These are phyloP conservation scores for Lobulomyces angularis DNA, from an alignment of 192 early-diverging fungal species.

Conservation along the genomic window DNA sequence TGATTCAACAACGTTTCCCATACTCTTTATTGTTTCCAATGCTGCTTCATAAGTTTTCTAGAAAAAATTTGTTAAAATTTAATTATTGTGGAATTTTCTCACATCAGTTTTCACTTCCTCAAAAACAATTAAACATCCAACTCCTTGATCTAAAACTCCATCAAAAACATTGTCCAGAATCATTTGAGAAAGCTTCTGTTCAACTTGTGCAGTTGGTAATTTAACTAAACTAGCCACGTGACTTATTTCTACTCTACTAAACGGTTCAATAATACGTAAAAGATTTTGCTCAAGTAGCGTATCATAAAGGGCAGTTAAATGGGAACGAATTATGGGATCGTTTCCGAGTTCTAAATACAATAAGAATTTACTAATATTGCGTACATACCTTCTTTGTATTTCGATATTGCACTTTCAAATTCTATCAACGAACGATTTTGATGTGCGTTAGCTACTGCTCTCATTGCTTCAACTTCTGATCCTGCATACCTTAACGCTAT, in stretches of 20 bases:
- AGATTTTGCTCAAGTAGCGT: constrained; percentile 94
- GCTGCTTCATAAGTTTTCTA: constrained; percentile 83
- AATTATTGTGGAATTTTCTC: constrained; percentile 10
- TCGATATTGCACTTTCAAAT: constrained; percentile 82
- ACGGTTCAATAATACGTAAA: constrained; percentile 94
- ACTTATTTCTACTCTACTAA: constrained; percentile 88
- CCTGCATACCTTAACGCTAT: constrained; percentile 80
- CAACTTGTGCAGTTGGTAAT: constrained; percentile 83
- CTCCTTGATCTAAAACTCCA: constrained; percentile 96
- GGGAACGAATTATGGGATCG: constrained; percentile 88
- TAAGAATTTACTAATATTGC: constrained; percentile 2
- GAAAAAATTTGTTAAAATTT: constrained; percentile 3
- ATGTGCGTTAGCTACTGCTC: constrained; percentile 84
- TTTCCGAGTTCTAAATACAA: constrained; percentile 60
- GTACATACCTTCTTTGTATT: constrained; percentile 66
- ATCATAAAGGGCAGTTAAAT: constrained; percentile 88
- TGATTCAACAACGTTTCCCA: constrained; percentile 88
- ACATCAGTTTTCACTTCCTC: constrained; percentile 77
- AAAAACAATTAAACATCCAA: constrained; percentile 88
- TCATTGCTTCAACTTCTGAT: constrained; percentile 84
- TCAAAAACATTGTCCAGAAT: constrained; percentile 93
- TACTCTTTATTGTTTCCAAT: constrained; percentile 92
- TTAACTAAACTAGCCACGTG: constrained; percentile 91
- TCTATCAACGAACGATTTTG: constrained; percentile 93
- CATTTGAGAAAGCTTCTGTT: constrained; percentile 95